phyloP scores from a whole-genome alignment of 768 basidiomycete genomes.

The Leccinellum rugosiceps region DNA sequence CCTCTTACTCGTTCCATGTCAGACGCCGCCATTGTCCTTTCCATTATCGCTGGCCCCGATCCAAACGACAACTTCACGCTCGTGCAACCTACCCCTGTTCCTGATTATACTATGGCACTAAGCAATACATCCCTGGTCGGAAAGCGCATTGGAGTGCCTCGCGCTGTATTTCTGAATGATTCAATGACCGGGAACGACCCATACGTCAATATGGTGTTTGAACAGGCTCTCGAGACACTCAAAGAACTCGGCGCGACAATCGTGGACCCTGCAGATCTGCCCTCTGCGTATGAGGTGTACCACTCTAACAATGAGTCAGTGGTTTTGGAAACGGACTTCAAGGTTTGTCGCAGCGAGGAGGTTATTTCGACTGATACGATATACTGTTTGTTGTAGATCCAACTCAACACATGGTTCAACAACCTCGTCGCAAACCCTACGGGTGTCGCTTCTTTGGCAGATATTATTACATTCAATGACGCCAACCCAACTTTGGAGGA shows the following conservation, averaged over 20 bases:
- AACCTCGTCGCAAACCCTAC: conserved; percentile 51
- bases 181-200: conserved; percentile 26
- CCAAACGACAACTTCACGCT: conserved; percentile 54
- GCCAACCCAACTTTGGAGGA: conserved; percentile 49
- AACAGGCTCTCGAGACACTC: conserved; percentile 37
- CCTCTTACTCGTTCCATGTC: conserved; percentile 52
- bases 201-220: conserved; percentile 37
- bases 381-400: conserved; percentile 35
- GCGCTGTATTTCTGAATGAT: conserved; percentile 33
- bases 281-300: conserved; percentile 49
- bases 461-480: conserved; percentile 55
- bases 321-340: conserved; percentile 57
- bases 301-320: conserved; percentile 51
- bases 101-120: conserved; percentile 55
- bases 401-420: conserved; percentile 48
- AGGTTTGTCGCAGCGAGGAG: conserved; percentile 35
- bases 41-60: conserved; percentile 54
- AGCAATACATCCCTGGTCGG: conserved; percentile 45
- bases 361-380: not conserved
- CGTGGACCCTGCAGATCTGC: conserved; percentile 62
- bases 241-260: conserved; percentile 43
- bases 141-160: conserved; percentile 53
- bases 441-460: conserved; percentile 53
- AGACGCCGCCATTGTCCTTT: conserved; percentile 54
- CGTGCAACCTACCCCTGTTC: conserved; percentile 48